phyloP scores from a whole-genome alignment of 345 rosid species.

The Heritiera littoralis region DNA sequence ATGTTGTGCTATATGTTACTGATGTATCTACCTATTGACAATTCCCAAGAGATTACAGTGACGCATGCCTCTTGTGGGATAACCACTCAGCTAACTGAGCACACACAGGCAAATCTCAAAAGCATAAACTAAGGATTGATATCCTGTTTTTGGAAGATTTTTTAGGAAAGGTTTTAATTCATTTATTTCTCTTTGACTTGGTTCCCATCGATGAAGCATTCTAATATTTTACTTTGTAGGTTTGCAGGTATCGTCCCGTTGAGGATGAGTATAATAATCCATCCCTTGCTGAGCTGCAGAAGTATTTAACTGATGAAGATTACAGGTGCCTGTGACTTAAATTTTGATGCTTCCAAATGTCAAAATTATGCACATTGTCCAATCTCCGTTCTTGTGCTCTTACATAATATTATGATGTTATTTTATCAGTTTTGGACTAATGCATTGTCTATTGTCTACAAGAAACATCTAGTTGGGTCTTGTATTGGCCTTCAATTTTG shows the following conservation, averaged over 20 bases:
- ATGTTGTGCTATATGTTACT: not conserved
- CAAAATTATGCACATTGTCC: not conserved
- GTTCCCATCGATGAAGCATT: constrained; percentile 1
- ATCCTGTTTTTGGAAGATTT: not conserved
- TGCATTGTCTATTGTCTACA: not conserved
- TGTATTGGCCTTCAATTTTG: too few relatives aligned
- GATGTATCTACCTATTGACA: not conserved
- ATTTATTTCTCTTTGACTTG: not conserved
- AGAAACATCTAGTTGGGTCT: too few relatives aligned
- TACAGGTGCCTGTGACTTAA: constrained; percentile 54
- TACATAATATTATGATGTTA: not conserved
- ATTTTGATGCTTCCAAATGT: not conserved
- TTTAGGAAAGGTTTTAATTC: not conserved
- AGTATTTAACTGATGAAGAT: constrained; percentile 78
- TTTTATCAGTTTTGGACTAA: not conserved
- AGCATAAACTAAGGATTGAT: not conserved
- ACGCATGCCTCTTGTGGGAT: not conserved
- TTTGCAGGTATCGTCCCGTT: constrained; percentile 70
- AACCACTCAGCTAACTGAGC: not conserved
- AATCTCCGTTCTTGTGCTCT: not conserved
- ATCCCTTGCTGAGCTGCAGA: constrained; percentile 60
- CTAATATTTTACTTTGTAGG: constrained; percentile 46
- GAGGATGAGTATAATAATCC: constrained; percentile 91
- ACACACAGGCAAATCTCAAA: not conserved
- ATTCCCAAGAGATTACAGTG: not conserved